Base-by-base conservation (phyloP, 2,329 filamentous ascomycete genomes). In the Alternaria dauci region DNA sequence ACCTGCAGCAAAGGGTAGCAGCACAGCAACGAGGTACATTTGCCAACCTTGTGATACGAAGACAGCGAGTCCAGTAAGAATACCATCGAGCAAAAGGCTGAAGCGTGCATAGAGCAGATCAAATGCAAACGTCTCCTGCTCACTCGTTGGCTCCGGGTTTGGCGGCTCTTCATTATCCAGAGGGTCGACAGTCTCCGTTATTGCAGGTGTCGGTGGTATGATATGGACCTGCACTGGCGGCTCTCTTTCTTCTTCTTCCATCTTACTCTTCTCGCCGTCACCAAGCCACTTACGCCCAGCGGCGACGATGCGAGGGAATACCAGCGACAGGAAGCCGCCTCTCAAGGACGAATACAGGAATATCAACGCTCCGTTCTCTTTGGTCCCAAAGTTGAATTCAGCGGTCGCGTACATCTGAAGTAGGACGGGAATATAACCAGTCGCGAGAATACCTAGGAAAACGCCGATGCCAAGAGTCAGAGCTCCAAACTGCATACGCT, bases 1-100 rank as follows among this genome's bases (percentile, higher is more conserved):
- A 0, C 90, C 90, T 0, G 89, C 89, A 0, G 88, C 89, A 30
- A 92, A 86, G 0, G 90, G 90, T 0, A 92, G 81, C 1, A 91
- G 72, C 26, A 86, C 84, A 0, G 88, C 88, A 1, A 89, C 85
- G 0, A 91, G 76, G 68, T 90, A 92, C 47, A 92, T 87, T 66
- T 92, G 89, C 88, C 88, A 91, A 1, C 84, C 83, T 48, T 86
- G 61, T 0, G 84, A 87, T 0, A 88, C 87, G 63, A 91, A 88
- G 0, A 87, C 85, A 0, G 88, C 86, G 0, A 87, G 80, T 2
- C 85, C 85, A 0, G 90, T 92, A 23, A 92, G 78, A 0, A 86
- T 68, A 0, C 88, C 88, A 68, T 92, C 90, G 0, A 88, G 80
- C 0, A 91, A 75, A 3, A 92, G 79, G 61, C 87, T 90, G 80